Evolutionary conservation across 1,139 yeast species (phyloP).

Genomic region (Zygosaccharomyces sapae): DNA sequence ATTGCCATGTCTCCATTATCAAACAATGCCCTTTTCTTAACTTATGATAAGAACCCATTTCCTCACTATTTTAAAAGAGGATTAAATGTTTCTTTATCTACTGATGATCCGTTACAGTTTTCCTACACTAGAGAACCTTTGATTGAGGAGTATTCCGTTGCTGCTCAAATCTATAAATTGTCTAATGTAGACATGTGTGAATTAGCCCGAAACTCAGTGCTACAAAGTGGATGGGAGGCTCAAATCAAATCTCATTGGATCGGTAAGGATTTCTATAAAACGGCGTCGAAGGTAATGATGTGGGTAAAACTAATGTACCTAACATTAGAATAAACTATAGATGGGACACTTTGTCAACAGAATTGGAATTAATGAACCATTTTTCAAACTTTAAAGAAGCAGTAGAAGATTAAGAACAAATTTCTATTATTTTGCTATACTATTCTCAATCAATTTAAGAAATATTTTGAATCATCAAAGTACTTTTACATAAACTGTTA

Average conservation of each 20-base stretch:
- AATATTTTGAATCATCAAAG: no score
- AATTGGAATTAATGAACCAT: slow-evolving; percentile 62
- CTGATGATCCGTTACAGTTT: slow-evolving; percentile 93
- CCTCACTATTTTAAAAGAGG: slow-evolving; percentile 87
- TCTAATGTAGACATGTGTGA: slow-evolving; percentile 97
- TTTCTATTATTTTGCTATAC: background rate
- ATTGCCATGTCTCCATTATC: slow-evolving; percentile 99
- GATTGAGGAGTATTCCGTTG: slow-evolving; percentile 95
- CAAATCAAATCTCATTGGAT: slow-evolving; percentile 86
- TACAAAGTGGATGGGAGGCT: slow-evolving; percentile 90
- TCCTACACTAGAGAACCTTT: slow-evolving; percentile 95
- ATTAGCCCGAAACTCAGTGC: slow-evolving; percentile 73
- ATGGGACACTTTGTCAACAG: slow-evolving; percentile 74
- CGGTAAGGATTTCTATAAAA: slow-evolving; percentile 59
- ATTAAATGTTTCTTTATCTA: slow-evolving; percentile 82
- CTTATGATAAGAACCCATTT: slow-evolving; percentile 93
- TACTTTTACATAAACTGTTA: background rate
- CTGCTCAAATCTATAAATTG: slow-evolving; percentile 92
- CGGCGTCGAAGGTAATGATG: slow-evolving; percentile 77
- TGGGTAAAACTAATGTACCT: slow-evolving; percentile 94
- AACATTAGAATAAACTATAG: slow-evolving; percentile 78
- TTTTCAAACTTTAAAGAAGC: slow-evolving; percentile 40
- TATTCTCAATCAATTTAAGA: no score
- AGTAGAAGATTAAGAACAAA: slow-evolving; percentile 1
- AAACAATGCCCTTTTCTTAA: slow-evolving; percentile 89